A percentile compares a stretch with the other conserved stretches of the same genome.
Evolutionary conservation across 441 rosid genomes (phyloP).

Genomic region (Pelargonium citronellum): DNA sequence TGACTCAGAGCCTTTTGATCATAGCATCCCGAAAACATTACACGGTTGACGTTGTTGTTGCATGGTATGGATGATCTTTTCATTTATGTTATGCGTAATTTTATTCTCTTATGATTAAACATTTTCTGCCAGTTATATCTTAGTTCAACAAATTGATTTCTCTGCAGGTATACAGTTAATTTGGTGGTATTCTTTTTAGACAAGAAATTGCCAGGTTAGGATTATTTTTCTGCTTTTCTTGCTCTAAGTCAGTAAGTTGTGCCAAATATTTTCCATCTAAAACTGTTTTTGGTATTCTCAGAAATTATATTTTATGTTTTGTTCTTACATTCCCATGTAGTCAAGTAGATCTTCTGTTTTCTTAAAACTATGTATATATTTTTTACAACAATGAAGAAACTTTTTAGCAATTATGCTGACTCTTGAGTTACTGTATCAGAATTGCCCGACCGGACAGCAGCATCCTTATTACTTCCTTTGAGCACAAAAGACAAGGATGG

Average conservation of each 20-base stretch:
- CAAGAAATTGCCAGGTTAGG: slow-evolving; percentile 9
- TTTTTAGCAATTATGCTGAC: slow-evolving; percentile 17
- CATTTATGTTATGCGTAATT: neutral
- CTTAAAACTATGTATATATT: too few relatives aligned
- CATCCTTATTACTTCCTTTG: slow-evolving; percentile 55
- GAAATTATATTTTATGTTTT: too few relatives aligned
- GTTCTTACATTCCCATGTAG: too few relatives aligned
- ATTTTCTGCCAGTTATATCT: neutral
- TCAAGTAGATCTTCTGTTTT: too few relatives aligned
- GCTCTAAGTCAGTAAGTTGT: too few relatives aligned
- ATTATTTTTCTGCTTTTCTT: neutral
- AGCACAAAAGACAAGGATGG: slow-evolving; percentile 56
- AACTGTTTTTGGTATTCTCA: slow-evolving; percentile 42
- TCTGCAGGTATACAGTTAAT: slow-evolving; percentile 45
- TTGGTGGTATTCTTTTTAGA: slow-evolving; percentile 3
- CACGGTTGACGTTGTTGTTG: slow-evolving; percentile 89
- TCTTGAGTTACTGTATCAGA: slow-evolving; percentile 45
- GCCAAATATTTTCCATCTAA: too few relatives aligned
- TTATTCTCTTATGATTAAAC: neutral
- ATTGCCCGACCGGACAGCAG: slow-evolving; percentile 61
- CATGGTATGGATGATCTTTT: slow-evolving; percentile 48
- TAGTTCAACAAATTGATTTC: slow-evolving; percentile 13
- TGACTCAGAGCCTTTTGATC: slow-evolving; percentile 79
- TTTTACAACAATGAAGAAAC: neutral
- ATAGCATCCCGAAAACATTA: slow-evolving; percentile 97